Conservation (phyloP, 805 yeast genomes). For the Suhomyces tanzawaensis region DNA sequence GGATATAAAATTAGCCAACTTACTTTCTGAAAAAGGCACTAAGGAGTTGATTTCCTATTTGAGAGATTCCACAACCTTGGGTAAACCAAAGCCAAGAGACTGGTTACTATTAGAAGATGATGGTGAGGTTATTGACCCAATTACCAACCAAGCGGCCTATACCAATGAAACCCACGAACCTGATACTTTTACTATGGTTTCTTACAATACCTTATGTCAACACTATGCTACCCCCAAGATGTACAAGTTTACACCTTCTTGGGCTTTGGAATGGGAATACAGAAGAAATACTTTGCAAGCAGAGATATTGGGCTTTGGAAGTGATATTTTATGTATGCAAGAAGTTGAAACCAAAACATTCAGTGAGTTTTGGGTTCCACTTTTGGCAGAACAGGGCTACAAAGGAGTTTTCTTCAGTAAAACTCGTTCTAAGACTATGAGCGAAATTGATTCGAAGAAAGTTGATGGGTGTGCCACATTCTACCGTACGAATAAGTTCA, state of each 20-base stretch:
- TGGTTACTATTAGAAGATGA: constrained; percentile 81
- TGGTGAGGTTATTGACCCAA: constrained; percentile 54
- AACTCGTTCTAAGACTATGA: constrained; percentile 90
- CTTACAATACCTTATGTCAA: constrained; percentile 92
- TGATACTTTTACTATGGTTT: constrained; percentile 66
- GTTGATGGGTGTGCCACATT: constrained; percentile 99
- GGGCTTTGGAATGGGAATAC: constrained; percentile 95
- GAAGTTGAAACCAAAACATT: constrained; percentile 88
- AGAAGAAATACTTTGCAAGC: constrained; percentile 74
- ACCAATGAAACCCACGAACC: constrained; percentile 26
- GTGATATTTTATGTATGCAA: constrained; percentile 88
- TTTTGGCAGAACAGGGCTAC: constrained; percentile 72
- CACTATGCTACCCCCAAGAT: constrained; percentile 89
- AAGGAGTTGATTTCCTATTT: constrained; percentile 75
- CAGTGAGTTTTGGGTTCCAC: constrained; percentile 83
- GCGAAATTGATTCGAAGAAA: constrained; percentile 71
- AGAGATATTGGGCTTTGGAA: constrained; percentile 61
- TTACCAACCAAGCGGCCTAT: constrained; percentile 30
- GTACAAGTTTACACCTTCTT: constrained; percentile 93
- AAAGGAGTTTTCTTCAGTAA: constrained; percentile 80
- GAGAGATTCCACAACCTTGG: constrained; percentile 76
- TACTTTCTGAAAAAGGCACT: constrained; percentile 79
- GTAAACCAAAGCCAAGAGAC: constrained; percentile 69
- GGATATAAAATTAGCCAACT: constrained; percentile 59
- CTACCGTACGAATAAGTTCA: constrained; percentile 67